A percentile compares a stretch with the other conserved stretches of the same genome.
These are phyloP conservation scores for Symbiodinium pilosum DNA, from an alignment of 73 alveolate genomes.

Conservation along the genomic window DNA sequence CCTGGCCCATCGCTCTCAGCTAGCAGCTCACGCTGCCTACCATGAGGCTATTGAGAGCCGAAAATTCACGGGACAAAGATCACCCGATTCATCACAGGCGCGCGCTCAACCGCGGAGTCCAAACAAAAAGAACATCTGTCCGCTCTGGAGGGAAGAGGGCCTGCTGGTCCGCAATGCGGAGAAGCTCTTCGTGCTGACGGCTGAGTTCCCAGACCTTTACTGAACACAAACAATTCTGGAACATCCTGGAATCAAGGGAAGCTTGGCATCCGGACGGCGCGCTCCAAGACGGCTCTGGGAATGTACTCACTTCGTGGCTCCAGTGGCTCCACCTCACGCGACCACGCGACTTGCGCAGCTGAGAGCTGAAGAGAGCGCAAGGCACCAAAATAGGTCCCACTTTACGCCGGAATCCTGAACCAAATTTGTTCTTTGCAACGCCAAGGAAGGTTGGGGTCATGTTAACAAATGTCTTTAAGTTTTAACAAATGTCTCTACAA, in stretches of 20 bases:
- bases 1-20: constrained; percentile 87
- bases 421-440: too few relatives aligned
- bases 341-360: too few relatives aligned
- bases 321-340: not conserved
- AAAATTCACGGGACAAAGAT: not conserved
- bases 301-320: not conserved
- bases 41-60: constrained; percentile 20
- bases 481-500: too few relatives aligned
- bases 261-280: not conserved
- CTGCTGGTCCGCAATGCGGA: constrained; percentile 80
- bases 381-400: too few relatives aligned
- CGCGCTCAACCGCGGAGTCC: too few relatives aligned
- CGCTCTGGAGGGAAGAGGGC: not conserved
- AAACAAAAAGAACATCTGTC: too few relatives aligned
- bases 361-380: too few relatives aligned
- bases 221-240: too few relatives aligned
- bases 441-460: not conserved
- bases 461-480: too few relatives aligned
- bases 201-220: constrained; percentile 93
- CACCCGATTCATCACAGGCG: too few relatives aligned
- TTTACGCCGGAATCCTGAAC: too few relatives aligned
- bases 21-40: constrained; percentile 9
- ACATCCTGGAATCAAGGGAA: too few relatives aligned
- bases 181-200: constrained; percentile 60
- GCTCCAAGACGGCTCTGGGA: not conserved